phyloP scores from a whole-genome alignment of 2,329 filamentous ascomycete species.

The Colletotrichum sp. region DNA sequence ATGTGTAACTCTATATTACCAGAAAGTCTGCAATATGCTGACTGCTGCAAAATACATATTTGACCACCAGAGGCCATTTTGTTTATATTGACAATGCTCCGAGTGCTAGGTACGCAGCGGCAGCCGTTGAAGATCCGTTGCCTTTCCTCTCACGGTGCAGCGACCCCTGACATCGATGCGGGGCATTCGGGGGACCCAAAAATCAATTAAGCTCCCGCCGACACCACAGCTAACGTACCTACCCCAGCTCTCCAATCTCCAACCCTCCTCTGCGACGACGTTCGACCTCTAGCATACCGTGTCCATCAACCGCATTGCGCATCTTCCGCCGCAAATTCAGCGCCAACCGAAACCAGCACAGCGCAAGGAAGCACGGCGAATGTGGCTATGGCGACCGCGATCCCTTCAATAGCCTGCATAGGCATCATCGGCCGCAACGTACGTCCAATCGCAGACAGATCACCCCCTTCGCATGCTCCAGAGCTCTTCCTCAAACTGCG shows the following conservation, averaged over 20 bases:
- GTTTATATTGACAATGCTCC: neutral
- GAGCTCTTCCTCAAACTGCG: neutral
- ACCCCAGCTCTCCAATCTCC: constrained; percentile 12
- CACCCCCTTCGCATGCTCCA: neutral
- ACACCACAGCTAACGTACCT: neutral
- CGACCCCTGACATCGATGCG: constrained; percentile 2
- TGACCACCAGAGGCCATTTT: neutral
- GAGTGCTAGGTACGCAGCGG: neutral
- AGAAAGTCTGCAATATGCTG: neutral
- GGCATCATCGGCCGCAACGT: constrained; percentile 94
- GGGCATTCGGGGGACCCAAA: constrained; percentile 5
- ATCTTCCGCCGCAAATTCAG: neutral
- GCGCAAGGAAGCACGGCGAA: neutral
- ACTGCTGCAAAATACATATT: neutral
- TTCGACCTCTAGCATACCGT: neutral
- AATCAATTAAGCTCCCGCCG: constrained; percentile 14
- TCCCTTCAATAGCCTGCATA: constrained; percentile 88
- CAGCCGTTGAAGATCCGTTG: neutral
- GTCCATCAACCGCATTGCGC: neutral
- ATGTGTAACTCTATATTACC: neutral
- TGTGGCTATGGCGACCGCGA: constrained; percentile 59
- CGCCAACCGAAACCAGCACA: neutral
- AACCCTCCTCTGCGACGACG: neutral
- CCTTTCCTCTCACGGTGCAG: neutral
- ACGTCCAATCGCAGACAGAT: constrained; percentile 33